Percentiles rank a stretch among this genome's conserved stretches.
Conservation (phyloP, 2,329 filamentous ascomycete species). For the Saccharata proteae region DNA sequence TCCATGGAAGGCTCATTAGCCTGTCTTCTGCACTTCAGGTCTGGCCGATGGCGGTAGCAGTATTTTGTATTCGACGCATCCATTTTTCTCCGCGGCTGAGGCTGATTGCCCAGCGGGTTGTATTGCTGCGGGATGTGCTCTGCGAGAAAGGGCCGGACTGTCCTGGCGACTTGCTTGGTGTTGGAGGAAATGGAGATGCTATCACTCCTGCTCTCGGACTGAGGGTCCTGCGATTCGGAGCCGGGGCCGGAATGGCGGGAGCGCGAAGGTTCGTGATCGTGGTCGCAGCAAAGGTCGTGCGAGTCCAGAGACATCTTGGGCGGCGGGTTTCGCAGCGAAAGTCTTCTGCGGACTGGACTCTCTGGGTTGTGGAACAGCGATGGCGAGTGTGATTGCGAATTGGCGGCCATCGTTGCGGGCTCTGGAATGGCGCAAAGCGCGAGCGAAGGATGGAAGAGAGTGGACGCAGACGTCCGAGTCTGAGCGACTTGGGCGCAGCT, state of each 20-base stretch:
- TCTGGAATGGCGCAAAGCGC: not conserved
- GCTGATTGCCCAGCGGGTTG: constrained; percentile 49
- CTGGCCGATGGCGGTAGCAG: constrained; percentile 90
- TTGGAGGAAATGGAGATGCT: constrained; percentile 30
- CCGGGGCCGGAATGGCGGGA: constrained; percentile 19
- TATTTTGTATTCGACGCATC: constrained; percentile 66
- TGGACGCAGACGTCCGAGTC: constrained; percentile 2
- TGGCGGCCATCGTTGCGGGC: constrained; percentile 5
- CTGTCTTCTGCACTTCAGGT: constrained; percentile 83
- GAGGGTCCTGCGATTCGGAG: constrained; percentile 10
- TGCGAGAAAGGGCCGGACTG: constrained; percentile 76
- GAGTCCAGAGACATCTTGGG: constrained; percentile 1
- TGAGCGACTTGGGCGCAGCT: constrained; percentile 5
- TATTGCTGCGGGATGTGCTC: constrained; percentile 86
- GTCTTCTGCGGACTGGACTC: constrained; percentile 6
- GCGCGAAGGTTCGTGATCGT: constrained; percentile 22
- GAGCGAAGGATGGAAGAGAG: constrained; percentile 3
- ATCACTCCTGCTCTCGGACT: constrained; percentile 17
- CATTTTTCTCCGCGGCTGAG: constrained; percentile 25
- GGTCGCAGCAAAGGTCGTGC: constrained; percentile 8
- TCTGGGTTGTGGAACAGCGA: constrained; percentile 9
- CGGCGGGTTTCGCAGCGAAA: constrained; percentile 8
- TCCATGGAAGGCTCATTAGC: constrained; percentile 96
- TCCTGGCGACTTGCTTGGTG: constrained; percentile 58
- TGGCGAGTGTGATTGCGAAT: constrained; percentile 6